Base-by-base conservation (phyloP, 345 rosid genomes). In the Hirschfeldia incana region DNA sequence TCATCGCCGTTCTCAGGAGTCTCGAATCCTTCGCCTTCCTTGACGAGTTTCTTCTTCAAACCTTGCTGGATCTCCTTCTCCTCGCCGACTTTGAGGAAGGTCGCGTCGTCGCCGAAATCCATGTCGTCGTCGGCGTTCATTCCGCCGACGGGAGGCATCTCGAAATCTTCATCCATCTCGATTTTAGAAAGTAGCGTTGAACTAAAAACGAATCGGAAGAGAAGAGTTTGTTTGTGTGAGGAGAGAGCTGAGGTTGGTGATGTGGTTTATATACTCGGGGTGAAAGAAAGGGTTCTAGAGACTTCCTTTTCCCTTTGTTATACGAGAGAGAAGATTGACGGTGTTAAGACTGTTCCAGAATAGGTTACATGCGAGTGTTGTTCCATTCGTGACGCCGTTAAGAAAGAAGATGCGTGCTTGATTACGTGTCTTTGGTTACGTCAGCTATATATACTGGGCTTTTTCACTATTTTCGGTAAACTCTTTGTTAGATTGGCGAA, bases 21-120 rank as follows among this genome's bases (percentile, higher is more conserved):
- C 0, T 90, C 90, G 86, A 86, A 90, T 6, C 85, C 90, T 79
- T 86, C 86, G 16, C 95, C 97, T 85, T 86, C 93, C 81, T 89
- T 89, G 6, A 92, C 27, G 59, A 92, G 97, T 84, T 89, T 92
- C 89, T 92, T 90, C 90, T 92, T 92, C 88, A 92, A 72, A 1
- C 95, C 95, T 74, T 88, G 88, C 1, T 91, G 90, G 85, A 92
- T 92, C 86, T 90, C 97, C 85, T 90, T 92, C 85, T 90, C 92
- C 49, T 90, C 94, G 0, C 92, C 92, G 12, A 84, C 90, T 61
- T 86, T 89, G 75, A 81, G 53, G 21, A 44, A 42, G 34, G 87
- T 69, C 0, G 60, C 29, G 3, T 73, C 79, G 76, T 82, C 89
- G 0, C 83, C 88, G 26, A 88, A 71, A 76, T 81, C 92, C 85